Base-by-base conservation (phyloP, 1,284 basidiomycete genomes). In the Melampsora larici-populina region DNA sequence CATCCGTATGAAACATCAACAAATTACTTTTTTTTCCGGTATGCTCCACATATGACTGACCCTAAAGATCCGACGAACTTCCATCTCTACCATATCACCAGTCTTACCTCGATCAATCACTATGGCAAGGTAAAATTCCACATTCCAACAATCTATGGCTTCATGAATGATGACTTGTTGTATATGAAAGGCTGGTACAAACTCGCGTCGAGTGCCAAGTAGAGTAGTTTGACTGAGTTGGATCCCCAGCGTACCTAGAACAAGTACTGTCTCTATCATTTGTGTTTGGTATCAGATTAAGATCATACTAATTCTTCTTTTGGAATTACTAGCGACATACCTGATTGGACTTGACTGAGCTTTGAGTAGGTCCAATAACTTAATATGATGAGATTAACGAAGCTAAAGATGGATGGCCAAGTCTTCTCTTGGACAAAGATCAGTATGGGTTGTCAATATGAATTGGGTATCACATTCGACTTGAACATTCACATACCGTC, bases 151-250 rank as follows among this genome's bases (percentile, higher is more conserved):
- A 15, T 70, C 62, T 29, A 78, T 78, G 9, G 76, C 31, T 64
- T 78, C 76, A 51, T 78, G 76, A 66, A 78, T 78, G 46, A 78
- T 66, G 7, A 67, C 69, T 13, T 78, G 68, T 31, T 17, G 60
- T 46, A 78, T 65, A 48, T 78, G 68, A 55, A 65, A 31, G 31
- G 46, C 31, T 29, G 76, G 55, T 3, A 78, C 43, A 48, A 78
- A 78, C 13, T 63, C 66, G 2, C 18, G 63, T 18, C 36, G 69
- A 13, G 49, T 48, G 6, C 68, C 18, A 1, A 78, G 36, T 8
- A 70, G 31, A 40, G 24, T 78, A 31, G 60, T 64, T 11, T 62
- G 62, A 40, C 33, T 70, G n/a, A 78, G 24, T 48, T 78, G 76
- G 21, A 78, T 70, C 1, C 76, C 76, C 21, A 78, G 36, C 6